phyloP scores from a whole-genome alignment of 495 filamentous ascomycete species.

The Lasiosphaeria hispida region DNA sequence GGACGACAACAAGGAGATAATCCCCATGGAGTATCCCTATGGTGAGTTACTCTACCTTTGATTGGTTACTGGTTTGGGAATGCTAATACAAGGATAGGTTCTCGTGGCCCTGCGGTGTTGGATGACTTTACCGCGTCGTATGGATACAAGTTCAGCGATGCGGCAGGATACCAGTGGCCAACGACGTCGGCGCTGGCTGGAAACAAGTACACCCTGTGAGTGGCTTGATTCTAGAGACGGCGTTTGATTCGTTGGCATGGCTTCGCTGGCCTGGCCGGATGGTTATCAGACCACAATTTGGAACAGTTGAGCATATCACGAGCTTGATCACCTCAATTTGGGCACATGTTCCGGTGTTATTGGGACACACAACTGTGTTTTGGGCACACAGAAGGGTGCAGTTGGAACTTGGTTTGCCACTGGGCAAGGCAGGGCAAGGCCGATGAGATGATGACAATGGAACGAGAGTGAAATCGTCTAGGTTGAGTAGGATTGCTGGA shows the following conservation, averaged over 20 bases:
- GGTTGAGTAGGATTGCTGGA: constrained; percentile 3
- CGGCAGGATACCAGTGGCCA: constrained; percentile 94
- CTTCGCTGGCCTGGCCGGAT: constrained; percentile 12
- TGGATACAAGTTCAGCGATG: constrained; percentile 98
- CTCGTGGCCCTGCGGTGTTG: constrained; percentile 90
- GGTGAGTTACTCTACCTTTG: constrained; percentile 62
- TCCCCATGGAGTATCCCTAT: constrained; percentile 99
- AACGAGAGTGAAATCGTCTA: background rate
- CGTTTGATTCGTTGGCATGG: constrained; percentile 8
- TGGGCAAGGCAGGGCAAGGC: background rate
- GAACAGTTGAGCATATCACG: constrained; percentile 21
- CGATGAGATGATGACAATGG: background rate
- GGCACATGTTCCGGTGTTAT: background rate
- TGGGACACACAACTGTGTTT: background rate
- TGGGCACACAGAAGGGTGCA: background rate
- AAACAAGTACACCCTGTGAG: constrained; percentile 64
- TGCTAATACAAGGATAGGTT: constrained; percentile 50
- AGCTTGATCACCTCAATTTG: constrained; percentile 3
- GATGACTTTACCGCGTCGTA: constrained; percentile 98
- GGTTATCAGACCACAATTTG: constrained; percentile 21
- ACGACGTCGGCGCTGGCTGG: constrained; percentile 54
- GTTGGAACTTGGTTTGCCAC: background rate
- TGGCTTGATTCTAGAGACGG: constrained; percentile 18
- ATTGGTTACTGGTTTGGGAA: background rate
- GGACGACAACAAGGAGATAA: constrained; percentile 97